phyloP scores from a whole-genome alignment of 306 rosid species.

The Corylus heterophylla region DNA sequence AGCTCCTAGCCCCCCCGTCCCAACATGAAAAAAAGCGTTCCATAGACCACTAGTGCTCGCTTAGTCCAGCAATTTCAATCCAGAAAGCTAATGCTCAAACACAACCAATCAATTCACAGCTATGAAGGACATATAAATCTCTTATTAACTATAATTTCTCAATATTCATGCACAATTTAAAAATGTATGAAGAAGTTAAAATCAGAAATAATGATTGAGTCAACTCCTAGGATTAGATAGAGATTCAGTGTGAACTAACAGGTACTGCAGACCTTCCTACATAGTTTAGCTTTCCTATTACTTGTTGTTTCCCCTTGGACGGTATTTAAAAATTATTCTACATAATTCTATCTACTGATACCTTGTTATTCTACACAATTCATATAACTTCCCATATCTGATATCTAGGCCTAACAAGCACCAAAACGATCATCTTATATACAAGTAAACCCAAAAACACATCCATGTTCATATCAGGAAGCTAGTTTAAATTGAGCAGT shows the following conservation, averaged over 20 bases:
- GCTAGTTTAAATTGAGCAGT: neutral
- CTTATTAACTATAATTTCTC: neutral
- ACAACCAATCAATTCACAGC: conserved; percentile 11
- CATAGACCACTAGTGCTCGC: conserved; percentile 18
- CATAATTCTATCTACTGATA: neutral
- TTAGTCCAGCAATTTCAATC: conserved; percentile 9
- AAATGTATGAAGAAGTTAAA: neutral
- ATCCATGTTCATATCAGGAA: neutral
- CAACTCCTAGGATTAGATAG: neutral
- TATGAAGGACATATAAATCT: neutral
- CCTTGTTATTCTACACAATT: neutral
- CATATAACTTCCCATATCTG: neutral
- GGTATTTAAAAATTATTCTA: neutral
- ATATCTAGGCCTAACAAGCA: neutral
- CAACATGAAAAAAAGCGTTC: conserved; percentile 2
- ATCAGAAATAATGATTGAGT: neutral
- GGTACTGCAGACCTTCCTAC: neutral
- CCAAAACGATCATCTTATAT: neutral
- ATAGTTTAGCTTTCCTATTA: neutral
- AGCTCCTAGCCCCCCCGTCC: too few species aligned
- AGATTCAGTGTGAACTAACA: neutral
- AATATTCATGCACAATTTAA: neutral
- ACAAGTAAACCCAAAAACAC: neutral
- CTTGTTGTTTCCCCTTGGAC: neutral
- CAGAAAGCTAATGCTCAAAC: conserved; percentile 15